A percentile compares a stretch with the other conserved stretches of the same genome.
Evolutionary conservation across 2,329 filamentous ascomycete species (phyloP).

Genomic region (Leptodontidium sp.): DNA sequence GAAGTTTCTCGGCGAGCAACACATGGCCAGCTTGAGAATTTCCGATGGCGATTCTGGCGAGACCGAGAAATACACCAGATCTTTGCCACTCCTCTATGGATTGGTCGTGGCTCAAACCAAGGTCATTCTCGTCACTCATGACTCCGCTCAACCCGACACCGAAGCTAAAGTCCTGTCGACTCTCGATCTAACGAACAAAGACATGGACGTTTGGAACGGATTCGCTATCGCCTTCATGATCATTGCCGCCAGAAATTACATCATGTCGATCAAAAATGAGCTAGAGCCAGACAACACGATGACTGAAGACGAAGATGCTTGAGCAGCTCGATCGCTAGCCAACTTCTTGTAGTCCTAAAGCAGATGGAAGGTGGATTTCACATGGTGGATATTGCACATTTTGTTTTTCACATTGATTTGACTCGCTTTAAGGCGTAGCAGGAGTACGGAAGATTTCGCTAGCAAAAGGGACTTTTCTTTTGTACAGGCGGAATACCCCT

Average conservation of each 20-base stretch:
- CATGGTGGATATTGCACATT: conserved; percentile 5
- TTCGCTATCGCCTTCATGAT: conserved; percentile 46
- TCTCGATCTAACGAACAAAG: conserved; percentile 43
- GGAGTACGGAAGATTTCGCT: neutral
- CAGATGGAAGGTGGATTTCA: neutral
- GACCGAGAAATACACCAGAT: conserved; percentile 37
- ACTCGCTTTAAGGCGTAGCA: conserved; percentile 2
- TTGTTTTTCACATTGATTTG: conserved; percentile 9
- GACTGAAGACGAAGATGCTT: conserved; percentile 39
- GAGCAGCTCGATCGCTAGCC: neutral
- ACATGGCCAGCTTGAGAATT: conserved; percentile 39
- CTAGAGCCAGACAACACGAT: conserved; percentile 39
- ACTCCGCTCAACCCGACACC: conserved; percentile 42
- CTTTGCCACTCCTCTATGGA: conserved; percentile 47
- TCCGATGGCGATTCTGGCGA: conserved; percentile 37
- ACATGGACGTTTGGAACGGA: conserved; percentile 48
- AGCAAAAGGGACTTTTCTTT: conserved; percentile 8
- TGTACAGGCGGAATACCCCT: conserved; percentile 26
- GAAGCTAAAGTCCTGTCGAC: conserved; percentile 40
- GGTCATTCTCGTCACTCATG: conserved; percentile 44
- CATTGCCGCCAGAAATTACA: conserved; percentile 44
- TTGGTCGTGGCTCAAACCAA: conserved; percentile 44
- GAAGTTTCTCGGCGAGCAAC: conserved; percentile 40
- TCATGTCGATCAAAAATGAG: conserved; percentile 44
- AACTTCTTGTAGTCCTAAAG: neutral